phyloP scores from a whole-genome alignment of 441 rosid genomes.

The Pelargonium fulgidum region DNA sequence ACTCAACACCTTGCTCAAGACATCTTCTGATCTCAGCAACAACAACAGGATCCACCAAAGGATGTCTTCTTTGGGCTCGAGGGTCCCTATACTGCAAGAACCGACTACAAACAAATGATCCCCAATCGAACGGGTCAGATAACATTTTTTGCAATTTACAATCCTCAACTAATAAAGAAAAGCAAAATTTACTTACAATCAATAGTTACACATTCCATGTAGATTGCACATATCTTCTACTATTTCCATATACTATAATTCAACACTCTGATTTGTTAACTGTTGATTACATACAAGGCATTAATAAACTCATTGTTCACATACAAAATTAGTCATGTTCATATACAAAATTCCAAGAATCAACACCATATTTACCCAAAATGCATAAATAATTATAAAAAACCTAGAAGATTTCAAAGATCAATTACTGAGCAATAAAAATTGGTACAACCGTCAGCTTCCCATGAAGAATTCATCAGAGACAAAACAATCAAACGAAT shows the following conservation, averaged over 20 bases:
- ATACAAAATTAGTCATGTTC: no score
- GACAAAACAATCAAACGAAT: background rate
- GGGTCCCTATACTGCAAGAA: slow-evolving; percentile 96
- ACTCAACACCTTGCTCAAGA: slow-evolving; percentile 76
- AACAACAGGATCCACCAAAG: slow-evolving; percentile 70
- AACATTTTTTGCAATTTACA: background rate
- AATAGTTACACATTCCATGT: no score
- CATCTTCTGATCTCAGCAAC: slow-evolving; percentile 75
- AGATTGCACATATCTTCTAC: no score
- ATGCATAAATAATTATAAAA: background rate
- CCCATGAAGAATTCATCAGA: background rate
- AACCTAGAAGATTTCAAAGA: background rate
- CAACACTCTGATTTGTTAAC: no score
- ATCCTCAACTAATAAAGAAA: no score
- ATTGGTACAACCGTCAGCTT: background rate
- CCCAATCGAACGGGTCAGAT: background rate
- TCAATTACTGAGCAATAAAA: background rate
- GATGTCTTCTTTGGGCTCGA: slow-evolving; percentile 89
- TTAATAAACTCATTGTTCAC: background rate
- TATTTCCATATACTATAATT: no score
- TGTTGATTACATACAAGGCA: no score
- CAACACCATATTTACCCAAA: background rate
- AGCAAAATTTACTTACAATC: no score
- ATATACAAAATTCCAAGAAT: background rate
- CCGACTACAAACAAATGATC: slow-evolving; percentile 42